Evolutionary conservation across 2,329 filamentous ascomycete species (phyloP), one percentile per base, ranked within the genome.

Genomic region (Fusarium sp.): DNA sequence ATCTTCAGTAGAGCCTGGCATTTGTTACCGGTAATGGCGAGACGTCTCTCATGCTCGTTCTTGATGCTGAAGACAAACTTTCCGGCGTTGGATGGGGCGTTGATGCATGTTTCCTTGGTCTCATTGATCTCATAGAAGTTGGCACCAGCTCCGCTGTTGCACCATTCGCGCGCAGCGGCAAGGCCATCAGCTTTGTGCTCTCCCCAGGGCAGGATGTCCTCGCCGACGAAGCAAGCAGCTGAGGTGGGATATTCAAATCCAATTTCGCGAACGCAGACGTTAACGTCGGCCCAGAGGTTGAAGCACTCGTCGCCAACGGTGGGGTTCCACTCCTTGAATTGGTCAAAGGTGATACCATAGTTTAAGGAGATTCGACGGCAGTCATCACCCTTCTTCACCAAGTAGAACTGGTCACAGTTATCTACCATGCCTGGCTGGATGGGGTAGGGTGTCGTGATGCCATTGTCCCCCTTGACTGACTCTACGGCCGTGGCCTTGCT

Each of bases 401-500:
- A 13, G 42, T 57, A 26, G 26, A 67, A 67, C 1, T 2, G 15
- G 14, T 67, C 62, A 0, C 63, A 67, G 33, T 67, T 4, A 6
- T 63, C 31, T 0, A 67, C 54, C 64, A 67, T 67, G 5, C 62
- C 62, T 1, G 56, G 56, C 0, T 67, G 56, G 4, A 66, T 66
- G 15, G 64, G 64, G 1, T 51, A 42, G 7, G 64, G 64, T 3
- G 64, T 67, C 1, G 28, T 40, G 13, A 67, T 63, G 15, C 56
- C 63, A 3, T 64, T 64, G 13, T 58, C 59, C 0, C 58, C 60
- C 2, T 3, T 44, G 9, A 22, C 19, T 19, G 43, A 28, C 10
- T 63, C 43, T 22, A 63, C 63, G 15, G 60, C 60, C 2, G 31
- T 57, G 14, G 36, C 47, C 21, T 63, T 63, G 6, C 24, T 28